phyloP scores from a whole-genome alignment of 225 moss, liverwort and hornwort genomes.

The Anthoceros angustus region DNA sequence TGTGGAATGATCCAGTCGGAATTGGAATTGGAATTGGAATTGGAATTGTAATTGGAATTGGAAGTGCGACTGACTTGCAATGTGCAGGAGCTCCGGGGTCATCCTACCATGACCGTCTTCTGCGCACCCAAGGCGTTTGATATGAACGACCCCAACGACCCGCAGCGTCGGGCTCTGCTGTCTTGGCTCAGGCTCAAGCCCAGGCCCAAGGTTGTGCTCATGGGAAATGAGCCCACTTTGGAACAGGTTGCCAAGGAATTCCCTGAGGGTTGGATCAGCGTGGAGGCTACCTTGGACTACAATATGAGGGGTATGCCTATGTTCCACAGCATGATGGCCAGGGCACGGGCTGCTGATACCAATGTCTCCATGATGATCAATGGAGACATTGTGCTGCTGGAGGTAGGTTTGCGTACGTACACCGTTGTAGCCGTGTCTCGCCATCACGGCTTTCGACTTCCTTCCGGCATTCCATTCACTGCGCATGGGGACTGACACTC shows the following conservation, averaged over 20 bases:
- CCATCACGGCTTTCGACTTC: too few relatives aligned
- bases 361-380: slow-evolving; percentile 33
- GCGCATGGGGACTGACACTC: too few relatives aligned
- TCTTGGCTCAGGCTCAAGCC: slow-evolving; percentile 52
- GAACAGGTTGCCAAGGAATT: slow-evolving; percentile 35
- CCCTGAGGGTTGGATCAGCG: slow-evolving; percentile 26
- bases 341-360: slow-evolving; percentile 31
- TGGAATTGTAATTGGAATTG: background rate
- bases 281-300: slow-evolving; percentile 42
- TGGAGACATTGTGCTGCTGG: slow-evolving; percentile 31
- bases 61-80: background rate
- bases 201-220: slow-evolving; percentile 32
- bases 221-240: slow-evolving; percentile 41
- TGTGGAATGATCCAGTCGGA: background rate
- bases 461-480: too few relatives aligned
- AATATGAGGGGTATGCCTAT: slow-evolving; percentile 35
- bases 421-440: background rate
- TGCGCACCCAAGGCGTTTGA: slow-evolving; percentile 30
- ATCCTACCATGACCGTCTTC: slow-evolving; percentile 40
- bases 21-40: background rate
- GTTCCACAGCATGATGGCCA: slow-evolving; percentile 49
- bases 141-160: slow-evolving; percentile 23
- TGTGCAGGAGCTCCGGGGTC: background rate
- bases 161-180: slow-evolving; percentile 38
- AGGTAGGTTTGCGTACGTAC: background rate